Percentiles rank a stretch among this genome's conserved stretches.
phyloP scores from a whole-genome alignment of 2,329 filamentous ascomycete species.

The Epichloe baconii region DNA sequence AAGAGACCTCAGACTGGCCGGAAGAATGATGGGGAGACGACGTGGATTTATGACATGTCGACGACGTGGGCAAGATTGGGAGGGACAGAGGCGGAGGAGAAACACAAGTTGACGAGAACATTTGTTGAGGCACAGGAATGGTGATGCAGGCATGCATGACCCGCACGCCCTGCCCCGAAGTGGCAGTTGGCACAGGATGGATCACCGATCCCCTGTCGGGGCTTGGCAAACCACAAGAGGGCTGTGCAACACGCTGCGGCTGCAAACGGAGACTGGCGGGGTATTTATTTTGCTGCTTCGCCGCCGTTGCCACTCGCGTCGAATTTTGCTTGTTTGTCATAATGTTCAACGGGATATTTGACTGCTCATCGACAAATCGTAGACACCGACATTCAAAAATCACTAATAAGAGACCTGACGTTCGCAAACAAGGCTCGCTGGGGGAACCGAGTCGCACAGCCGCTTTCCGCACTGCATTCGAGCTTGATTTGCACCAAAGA shows the following conservation, averaged over 20 bases:
- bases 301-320: background rate
- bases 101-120: background rate
- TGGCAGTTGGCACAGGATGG: conserved; percentile 1
- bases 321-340: too few species aligned
- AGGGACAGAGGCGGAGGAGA: background rate
- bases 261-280: background rate
- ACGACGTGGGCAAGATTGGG: background rate
- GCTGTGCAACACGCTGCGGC: background rate
- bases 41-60: conserved; percentile 1
- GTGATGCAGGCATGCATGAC: background rate
- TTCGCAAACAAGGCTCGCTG: too few species aligned
- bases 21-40: background rate
- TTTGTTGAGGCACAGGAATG: background rate
- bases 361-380: too few species aligned
- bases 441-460: background rate
- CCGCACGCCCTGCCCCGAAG: conserved; percentile 4
- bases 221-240: background rate
- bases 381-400: too few species aligned
- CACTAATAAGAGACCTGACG: too few species aligned
- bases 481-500: background rate
- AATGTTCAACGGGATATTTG: too few species aligned
- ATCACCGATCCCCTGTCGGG: background rate
- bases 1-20: background rate
- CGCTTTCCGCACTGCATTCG: background rate
- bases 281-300: background rate